Percentiles rank a stretch among this genome's conserved stretches.
Conservation (phyloP, 1,284 basidiomycete genomes). For the Prillingera fragicola region DNA sequence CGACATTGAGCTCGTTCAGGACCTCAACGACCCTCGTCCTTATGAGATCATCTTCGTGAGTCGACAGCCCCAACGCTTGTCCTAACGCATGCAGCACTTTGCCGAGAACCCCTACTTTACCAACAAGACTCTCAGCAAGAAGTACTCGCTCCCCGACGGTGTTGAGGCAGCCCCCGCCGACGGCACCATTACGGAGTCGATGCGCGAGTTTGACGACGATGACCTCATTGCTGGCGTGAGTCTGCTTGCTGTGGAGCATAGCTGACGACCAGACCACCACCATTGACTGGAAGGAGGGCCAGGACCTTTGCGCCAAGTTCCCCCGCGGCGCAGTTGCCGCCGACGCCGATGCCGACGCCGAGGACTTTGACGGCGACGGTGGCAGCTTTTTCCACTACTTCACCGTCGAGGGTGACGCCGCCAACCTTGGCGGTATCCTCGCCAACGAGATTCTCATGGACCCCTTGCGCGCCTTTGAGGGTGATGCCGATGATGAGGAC, state of each 20-base stretch:
- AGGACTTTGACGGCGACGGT: conserved; percentile 44
- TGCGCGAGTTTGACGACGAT: conserved; percentile 28
- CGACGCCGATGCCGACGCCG: conserved; percentile 23
- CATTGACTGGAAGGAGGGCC: conserved; percentile 52
- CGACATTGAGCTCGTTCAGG: conserved; percentile 43
- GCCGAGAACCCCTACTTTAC: conserved; percentile 47
- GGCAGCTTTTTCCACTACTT: conserved; percentile 52
- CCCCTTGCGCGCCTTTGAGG: conserved; percentile 36
- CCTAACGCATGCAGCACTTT: conserved; percentile 30
- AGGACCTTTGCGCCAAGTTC: conserved; percentile 48
- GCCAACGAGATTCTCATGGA: conserved; percentile 36
- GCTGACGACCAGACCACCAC: conserved; percentile 21
- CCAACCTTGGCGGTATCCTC: conserved; percentile 19
- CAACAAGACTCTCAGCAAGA: conserved; percentile 41
- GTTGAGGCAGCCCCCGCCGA: conserved; percentile 25
- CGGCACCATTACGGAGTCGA: conserved; percentile 33
- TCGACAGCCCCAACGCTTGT: not conserved
- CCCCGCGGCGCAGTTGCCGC: conserved; percentile 37
- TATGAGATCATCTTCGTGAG: conserved; percentile 46
- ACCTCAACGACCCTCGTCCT: conserved; percentile 41
- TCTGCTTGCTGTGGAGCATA: not conserved
- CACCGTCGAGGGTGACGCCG: conserved; percentile 40
- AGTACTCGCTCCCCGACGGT: conserved; percentile 31
- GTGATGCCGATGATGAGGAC: conserved; percentile 24
- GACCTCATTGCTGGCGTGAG: conserved; percentile 29